Base-by-base conservation (phyloP, 202 grass and related monocot genomes). In the Setaria italica region DNA sequence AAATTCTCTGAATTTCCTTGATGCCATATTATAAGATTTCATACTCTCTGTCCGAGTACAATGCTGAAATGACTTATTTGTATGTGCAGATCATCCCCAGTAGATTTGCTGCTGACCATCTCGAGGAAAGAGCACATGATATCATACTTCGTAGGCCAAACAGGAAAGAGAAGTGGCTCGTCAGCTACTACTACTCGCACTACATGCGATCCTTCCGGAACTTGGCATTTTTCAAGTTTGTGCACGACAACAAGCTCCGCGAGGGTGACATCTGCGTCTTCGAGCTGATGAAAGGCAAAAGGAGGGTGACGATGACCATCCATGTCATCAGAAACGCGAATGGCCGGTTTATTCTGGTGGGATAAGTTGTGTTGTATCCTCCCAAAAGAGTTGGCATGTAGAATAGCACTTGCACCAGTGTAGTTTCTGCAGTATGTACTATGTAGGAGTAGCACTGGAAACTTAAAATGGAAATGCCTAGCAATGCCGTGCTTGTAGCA, bases 241-340 rank as follows among this genome's bases (percentile, higher is more conserved):
- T 81, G 46, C 4, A 4, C 1, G 78, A 88, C 4, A 88, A 86
- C 64, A 83, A 77, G 41, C 80, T 92, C 45, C 47, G 43, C 2
- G 41, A 83, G 37, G 82, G 73, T 2, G 29, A 90, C 33, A 8
- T 92, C 68, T 92, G 92, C 32, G 0, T 90, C 67, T 92, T 92
- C 6, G 87, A 94, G 62, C 70, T 94, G 72, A 77, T 85, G 55
- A 89, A 87, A 48, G 57, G 39, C 0, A 0, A 66, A 15, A 54
- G 4, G 67, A 70, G n/a, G 46, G 39, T 5, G 11, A 85, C 19
- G 0, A 88, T 94, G 81, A 79, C 34, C 0, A 82, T 90, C 13
- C 87, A 94, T 57, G 87, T 81, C 25, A 51, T 77, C 37, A 63
- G 47, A 20, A 88, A 90, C 76, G 25, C 33, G 7, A 3, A 85